Evolutionary conservation across 1,284 basidiomycete species (phyloP), one percentile per base, ranked within the genome.

Genomic region (Papiliotrema laurentii): DNA sequence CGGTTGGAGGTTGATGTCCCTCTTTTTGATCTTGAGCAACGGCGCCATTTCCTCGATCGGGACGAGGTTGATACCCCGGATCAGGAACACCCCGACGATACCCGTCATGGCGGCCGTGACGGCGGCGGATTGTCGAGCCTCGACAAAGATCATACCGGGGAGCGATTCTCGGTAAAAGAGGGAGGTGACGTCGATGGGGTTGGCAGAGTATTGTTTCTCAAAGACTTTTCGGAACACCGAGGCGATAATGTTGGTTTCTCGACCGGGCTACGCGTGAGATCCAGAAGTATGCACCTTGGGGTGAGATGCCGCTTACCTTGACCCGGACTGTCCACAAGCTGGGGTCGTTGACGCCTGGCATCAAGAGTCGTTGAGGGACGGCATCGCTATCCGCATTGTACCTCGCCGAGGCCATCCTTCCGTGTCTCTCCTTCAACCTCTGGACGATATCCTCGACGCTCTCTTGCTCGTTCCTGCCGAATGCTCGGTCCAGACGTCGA

Each of bases 21-120:
- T 87, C 76, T 94, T 93, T 77, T 93, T 96, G 64, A 97, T 96
- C 69, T 90, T 89, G 58, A 98, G 80, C 28, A 98, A 77, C 55
- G 89, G 91, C 5, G 93, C 90, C 94, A 98, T 98, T 77, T 99
- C 94, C 60, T 97, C 90, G 56, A 97, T 93, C 7, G 93, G 93
- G 1, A 98, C 91, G 34, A 97, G 82, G 35, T 83, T 80, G 54
- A 92, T 81, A 18, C 86, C 86, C 45, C 86, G 84, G 58, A 61
- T 60, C 31, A 83, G 79, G 73, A 92, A 98, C 45, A 94, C 84
- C 47, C 93, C 94, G 45, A 97, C 89, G 37, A 98, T 84, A 28
- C 93, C 94, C 49, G 83, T 81, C 67, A 89, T 83, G 2, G 93
- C 92, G 43, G 86, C 81, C 57, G 80, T 82, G 51, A 97, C 94